phyloP scores from a whole-genome alignment of 2,329 filamentous ascomycete species.

The Cyanodermella asteris region DNA sequence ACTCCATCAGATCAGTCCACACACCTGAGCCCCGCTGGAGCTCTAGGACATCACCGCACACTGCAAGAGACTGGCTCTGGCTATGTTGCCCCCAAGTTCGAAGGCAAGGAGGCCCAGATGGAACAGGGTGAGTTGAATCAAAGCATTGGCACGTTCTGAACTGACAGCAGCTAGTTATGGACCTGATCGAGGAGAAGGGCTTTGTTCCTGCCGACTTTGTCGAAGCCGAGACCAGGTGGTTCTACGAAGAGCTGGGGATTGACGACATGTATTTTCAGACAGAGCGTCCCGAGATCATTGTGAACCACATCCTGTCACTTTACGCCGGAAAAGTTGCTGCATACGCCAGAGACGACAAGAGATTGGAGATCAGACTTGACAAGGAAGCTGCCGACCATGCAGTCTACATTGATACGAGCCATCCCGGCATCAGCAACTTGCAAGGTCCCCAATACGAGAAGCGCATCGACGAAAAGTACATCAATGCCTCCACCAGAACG shows the following conservation, averaged over 20 bases:
- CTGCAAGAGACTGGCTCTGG: conserved; percentile 78
- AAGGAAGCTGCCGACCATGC: conserved; percentile 90
- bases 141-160: conserved; percentile 2
- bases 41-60: conserved; percentile 40
- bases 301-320: conserved; percentile 83
- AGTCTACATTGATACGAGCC: conserved; percentile 95
- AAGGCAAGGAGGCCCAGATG: conserved; percentile 85
- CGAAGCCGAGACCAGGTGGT: conserved; percentile 77
- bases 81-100: conserved; percentile 85
- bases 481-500: conserved; percentile 51
- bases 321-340: conserved; percentile 95
- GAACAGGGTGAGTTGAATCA: conserved; percentile 34
- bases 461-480: conserved; percentile 83
- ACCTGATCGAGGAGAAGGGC: conserved; percentile 51
- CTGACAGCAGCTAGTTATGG: conserved; percentile 42
- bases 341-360: conserved; percentile 79
- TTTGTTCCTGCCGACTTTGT: conserved; percentile 75
- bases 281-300: conserved; percentile 66
- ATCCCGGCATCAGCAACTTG: conserved; percentile 56
- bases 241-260: conserved; percentile 93
- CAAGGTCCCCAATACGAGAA: conserved; percentile 81
- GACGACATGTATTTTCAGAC: conserved; percentile 97
- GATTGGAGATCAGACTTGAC: conserved; percentile 80
- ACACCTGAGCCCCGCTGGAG: conserved; percentile 51
- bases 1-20: conserved; percentile 74